phyloP scores from a whole-genome alignment of 78 protist genomes.

The Guillardia theta region DNA sequence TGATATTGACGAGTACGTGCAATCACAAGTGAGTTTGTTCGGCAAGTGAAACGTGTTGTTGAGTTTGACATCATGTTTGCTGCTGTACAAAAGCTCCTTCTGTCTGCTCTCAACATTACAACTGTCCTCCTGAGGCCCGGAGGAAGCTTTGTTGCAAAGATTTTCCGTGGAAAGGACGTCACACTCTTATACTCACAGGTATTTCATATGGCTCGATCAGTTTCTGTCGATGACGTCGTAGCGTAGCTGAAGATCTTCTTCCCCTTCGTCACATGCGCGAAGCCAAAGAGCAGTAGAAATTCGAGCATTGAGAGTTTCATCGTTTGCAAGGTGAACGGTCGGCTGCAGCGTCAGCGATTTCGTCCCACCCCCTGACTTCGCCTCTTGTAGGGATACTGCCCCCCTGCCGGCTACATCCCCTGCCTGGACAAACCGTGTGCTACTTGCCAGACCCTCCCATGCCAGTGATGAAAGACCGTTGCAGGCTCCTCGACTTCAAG shows the following conservation, averaged over 20 bases:
- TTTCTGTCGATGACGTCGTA: background rate
- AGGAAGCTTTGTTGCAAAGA: conserved; percentile 96
- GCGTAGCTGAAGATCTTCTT: conserved; percentile 69
- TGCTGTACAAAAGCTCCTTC: background rate
- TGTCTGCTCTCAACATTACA: conserved; percentile 90
- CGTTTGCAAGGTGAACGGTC: conserved; percentile 83
- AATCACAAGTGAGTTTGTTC: no score
- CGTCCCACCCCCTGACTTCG: no score
- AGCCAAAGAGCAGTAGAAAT: conserved; percentile 88
- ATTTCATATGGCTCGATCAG: background rate
- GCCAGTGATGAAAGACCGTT: no score
- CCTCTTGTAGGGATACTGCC: no score
- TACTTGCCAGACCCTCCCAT: no score
- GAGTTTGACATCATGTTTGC: background rate
- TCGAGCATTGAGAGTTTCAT: conserved; percentile 79
- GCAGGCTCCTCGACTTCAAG: conserved; percentile 36
- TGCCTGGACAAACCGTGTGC: conserved; percentile 42
- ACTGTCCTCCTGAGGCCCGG: conserved; percentile 84
- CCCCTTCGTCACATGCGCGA: conserved; percentile 71
- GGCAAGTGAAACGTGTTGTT: no score
- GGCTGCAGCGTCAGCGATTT: no score
- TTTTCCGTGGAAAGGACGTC: conserved; percentile 90
- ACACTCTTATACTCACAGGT: conserved; percentile 83
- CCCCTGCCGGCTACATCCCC: conserved; percentile 74
- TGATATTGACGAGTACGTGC: conserved; percentile 95